A percentile compares a stretch with the other conserved stretches of the same genome.
Conservation (phyloP, 805 yeast species). For the Saccharomycopsis sp. region DNA sequence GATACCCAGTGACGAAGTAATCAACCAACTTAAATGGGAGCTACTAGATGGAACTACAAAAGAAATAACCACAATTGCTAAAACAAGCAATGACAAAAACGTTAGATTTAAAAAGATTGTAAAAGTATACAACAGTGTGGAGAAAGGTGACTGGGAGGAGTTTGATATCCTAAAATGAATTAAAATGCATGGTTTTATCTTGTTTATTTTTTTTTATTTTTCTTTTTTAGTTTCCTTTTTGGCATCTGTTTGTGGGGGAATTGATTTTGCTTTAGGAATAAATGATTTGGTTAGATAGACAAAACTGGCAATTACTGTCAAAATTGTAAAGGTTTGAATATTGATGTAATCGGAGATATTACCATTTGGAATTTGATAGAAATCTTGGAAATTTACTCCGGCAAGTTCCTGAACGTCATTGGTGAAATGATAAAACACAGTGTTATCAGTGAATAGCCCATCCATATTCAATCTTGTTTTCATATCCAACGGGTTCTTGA, state of each 20-base stretch:
- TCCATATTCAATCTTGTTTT: slow-evolving; percentile 17
- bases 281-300: not conserved
- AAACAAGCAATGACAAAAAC: too few species aligned
- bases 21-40: not conserved
- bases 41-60: not conserved
- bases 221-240: not conserved
- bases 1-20: not conserved
- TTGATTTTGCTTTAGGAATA: too few species aligned
- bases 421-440: slow-evolving; percentile 19
- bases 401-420: not conserved
- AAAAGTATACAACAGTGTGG: not conserved
- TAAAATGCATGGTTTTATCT: not conserved
- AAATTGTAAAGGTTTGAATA: not conserved
- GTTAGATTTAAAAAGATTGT: not conserved
- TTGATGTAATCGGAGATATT: not conserved
- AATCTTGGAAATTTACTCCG: not conserved
- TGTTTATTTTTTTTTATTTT: not conserved
- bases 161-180: not conserved
- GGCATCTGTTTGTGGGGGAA: not conserved
- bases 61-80: not conserved
- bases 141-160: not conserved
- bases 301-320: not conserved
- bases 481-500: slow-evolving; percentile 19
- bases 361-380: not conserved
- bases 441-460: slow-evolving; percentile 21